These are phyloP conservation scores for Circinella minor DNA, from an alignment of 371 early-diverging fungal genomes.

Conservation along the genomic window DNA sequence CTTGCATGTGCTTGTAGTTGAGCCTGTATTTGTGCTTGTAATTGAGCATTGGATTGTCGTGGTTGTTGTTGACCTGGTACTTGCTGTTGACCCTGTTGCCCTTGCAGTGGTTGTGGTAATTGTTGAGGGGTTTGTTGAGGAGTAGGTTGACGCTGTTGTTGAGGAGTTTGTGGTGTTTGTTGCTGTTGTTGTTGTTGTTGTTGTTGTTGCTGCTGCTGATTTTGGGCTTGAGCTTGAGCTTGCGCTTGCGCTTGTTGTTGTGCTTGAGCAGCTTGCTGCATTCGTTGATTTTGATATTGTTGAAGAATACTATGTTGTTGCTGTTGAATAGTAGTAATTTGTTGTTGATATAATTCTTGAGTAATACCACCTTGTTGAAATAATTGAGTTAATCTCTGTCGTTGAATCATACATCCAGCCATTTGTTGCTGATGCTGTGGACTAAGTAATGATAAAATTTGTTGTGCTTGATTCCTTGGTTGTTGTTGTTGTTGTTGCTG, in stretches of 20 bases:
- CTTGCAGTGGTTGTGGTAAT: slow-evolving; percentile 14
- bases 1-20: slow-evolving; percentile 18
- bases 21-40: slow-evolving; percentile 25
- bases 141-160: slow-evolving; percentile 22
- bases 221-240: slow-evolving; percentile 4
- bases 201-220: too few relatives aligned
- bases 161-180: slow-evolving; percentile 31
- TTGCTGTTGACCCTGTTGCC: slow-evolving; percentile 21
- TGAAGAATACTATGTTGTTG: neutral
- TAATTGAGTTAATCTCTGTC: neutral
- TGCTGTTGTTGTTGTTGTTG: slow-evolving; percentile 42
- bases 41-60: slow-evolving; percentile 24
- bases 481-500: slow-evolving; percentile 25
- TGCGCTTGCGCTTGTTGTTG: neutral
- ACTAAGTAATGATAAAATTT: neutral
- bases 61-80: slow-evolving; percentile 18
- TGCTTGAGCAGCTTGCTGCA: neutral
- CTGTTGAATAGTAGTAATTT: neutral
- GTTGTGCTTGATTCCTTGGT: neutral
- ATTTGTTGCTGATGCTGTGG: slow-evolving; percentile 7
- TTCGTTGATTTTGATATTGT: slow-evolving; percentile 7
- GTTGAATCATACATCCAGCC: neutral
- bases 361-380: neutral
- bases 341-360: slow-evolving; percentile 10
- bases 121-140: slow-evolving; percentile 20